Evolutionary conservation across 352 stramenopile genomes (phyloP), one percentile per base, ranked within the genome.

Genomic region (Pythium sukuiense): DNA sequence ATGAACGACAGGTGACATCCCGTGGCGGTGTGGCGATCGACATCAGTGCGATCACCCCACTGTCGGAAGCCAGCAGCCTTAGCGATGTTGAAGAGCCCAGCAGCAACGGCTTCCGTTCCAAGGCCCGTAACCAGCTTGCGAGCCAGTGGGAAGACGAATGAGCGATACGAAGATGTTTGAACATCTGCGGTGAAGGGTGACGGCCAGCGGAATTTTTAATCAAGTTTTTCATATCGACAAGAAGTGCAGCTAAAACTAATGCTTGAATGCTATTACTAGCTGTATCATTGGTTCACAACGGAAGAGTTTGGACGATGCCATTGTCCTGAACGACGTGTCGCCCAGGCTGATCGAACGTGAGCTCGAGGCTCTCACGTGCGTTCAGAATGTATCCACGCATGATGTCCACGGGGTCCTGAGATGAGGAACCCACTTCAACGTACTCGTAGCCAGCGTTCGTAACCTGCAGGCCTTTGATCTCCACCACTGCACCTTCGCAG

Each of bases 351-450:
- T 82, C 69, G 29, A 89, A 85, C 46, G 59, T 46, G 30, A 91
- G 69, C 24, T 82, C 76, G 33, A 79, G 72, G 16, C 86, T 6
- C 32, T 77, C 73, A 0, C 65, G 20, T 18, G 75, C 65, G n/a
- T 73, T 71, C 12, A 90, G 55, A 3, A 59, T 56, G 59, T 90
- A 90, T 27, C 82, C 82, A 35, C 82, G 79, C 78, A 89, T 90
- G 13, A 72, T 64, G 33, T 83, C 72, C 9, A 90, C 71, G 0
- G 80, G 68, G 20, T 74, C 55, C 6, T 32, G 26, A 5, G 30
- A 27, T 2, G 27, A 32, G 9, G 35, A 50, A 0, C 55, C 55
- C 13, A 43, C 6, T 3, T 71, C 68, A 2, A 69, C 63, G 0
- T 90, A 90, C 50, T 68, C 76, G 9, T 78, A 78, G 8, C 81